Percentiles rank a stretch among this genome's conserved stretches.
phyloP scores from a whole-genome alignment of 176 grass and related monocot species.

The Cenchrus americanus region DNA sequence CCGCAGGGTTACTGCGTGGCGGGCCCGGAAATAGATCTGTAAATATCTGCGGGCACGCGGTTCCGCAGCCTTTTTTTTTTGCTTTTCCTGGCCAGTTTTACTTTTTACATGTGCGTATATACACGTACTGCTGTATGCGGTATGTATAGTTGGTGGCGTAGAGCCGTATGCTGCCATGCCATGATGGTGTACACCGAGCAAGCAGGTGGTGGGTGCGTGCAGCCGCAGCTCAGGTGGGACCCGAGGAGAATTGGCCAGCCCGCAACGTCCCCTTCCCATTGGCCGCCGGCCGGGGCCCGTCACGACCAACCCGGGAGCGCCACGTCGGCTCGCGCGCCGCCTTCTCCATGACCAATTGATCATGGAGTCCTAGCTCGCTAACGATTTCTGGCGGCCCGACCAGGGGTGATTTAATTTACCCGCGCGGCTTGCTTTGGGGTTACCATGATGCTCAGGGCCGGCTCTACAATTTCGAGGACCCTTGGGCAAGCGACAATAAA shows the following conservation, averaged over 20 bases:
- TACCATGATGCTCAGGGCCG: too few relatives aligned
- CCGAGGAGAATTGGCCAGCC: constrained; percentile 44
- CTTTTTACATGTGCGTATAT: constrained; percentile 10
- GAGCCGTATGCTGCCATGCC: constrained; percentile 16
- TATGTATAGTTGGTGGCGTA: constrained; percentile 32
- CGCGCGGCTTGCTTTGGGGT: neutral
- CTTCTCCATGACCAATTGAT: too few relatives aligned
- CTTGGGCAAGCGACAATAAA: too few relatives aligned
- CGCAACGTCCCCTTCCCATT: constrained; percentile 48
- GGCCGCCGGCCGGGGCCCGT: neutral
- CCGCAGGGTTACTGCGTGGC: neutral
- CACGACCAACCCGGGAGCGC: constrained; percentile 17
- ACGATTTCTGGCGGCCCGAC: constrained; percentile 44
- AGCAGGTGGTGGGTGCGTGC: constrained; percentile 28
- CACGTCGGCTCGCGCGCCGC: constrained; percentile 8
- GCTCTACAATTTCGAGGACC: too few relatives aligned
- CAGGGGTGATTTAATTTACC: constrained; percentile 34
- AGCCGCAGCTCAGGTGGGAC: constrained; percentile 34
- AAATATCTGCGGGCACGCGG: constrained; percentile 25
- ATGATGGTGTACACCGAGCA: constrained; percentile 46
- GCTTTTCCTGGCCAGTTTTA: constrained; percentile 1
- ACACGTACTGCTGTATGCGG: constrained; percentile 23
- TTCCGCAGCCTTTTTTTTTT: constrained; percentile 21
- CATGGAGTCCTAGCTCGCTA: neutral
- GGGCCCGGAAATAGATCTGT: constrained; percentile 26